Evolutionary conservation across 2,329 filamentous ascomycete species (phyloP), one percentile per base, ranked within the genome.

Genomic region (Cladophialophora bantiana): DNA sequence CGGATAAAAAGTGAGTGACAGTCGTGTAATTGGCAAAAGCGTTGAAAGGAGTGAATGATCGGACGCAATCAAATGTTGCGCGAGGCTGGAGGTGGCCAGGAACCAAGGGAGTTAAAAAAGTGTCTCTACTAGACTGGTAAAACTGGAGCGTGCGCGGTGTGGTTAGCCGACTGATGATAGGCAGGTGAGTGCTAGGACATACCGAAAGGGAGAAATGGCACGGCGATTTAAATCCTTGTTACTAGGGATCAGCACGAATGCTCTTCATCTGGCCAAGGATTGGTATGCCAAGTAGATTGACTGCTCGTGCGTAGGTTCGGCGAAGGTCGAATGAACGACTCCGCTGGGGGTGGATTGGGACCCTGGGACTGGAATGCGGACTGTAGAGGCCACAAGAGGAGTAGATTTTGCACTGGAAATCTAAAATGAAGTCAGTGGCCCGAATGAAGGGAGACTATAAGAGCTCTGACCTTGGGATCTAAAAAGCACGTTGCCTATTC

Each of bases 251-350:
- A 77, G 76, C 70, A 75, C 75, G 78, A 76, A 76, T 75, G 77
- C 52, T 61, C 77, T 67, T 79, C 79, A 81, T 81, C 78, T 80
- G 77, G 78, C 75, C 75, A 76, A 75, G 73, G 69, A 72, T 74
- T 77, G 78, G 78, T 79, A 80, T 81, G 76, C 62, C 56, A 67
- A 62, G 57, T 61, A 69, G 57, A 72, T 70, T 65, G 59, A 78
- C 74, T 74, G 75, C 72, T 74, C 75, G 65, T 68, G 68, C 75
- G 72, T 73, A 69, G 73, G 74, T 72, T 72, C 76, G 75, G 75
- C 77, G 75, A 79, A 82, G 78, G 67, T 80, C 80, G 79, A 82
- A 77, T 78, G 71, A 82, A 82, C 79, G 79, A 78, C 79, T 82
- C 80, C 79, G 78, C 78, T 76, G 59, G 60, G 45, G 60, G 69